Percentiles rank a stretch among this genome's conserved stretches.
phyloP scores from a whole-genome alignment of 441 rosid species.

The Arabidopsis hybrid region DNA sequence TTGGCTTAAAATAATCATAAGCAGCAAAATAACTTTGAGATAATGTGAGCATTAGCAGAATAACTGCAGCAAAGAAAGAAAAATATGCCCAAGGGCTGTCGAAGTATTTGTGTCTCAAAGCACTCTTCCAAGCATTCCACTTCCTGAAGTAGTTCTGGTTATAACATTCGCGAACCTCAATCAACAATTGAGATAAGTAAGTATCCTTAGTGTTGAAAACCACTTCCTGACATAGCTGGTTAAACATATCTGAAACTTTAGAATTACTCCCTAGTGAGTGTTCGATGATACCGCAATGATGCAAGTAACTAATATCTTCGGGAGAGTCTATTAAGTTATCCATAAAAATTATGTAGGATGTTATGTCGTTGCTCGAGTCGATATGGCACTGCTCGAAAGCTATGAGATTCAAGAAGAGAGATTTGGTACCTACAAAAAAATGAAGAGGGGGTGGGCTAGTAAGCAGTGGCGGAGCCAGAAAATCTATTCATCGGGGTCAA shows the following conservation, averaged over 20 bases:
- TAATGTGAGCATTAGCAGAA: conserved; percentile 64
- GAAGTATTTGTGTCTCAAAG: conserved; percentile 69
- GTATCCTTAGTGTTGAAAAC: too few species aligned
- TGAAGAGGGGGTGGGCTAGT: too few species aligned
- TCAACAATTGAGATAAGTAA: too few species aligned
- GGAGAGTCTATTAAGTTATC: conserved; percentile 61
- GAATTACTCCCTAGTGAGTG: conserved; percentile 36
- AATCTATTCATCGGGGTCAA: too few species aligned
- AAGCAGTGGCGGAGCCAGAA: too few species aligned
- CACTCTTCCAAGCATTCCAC: conserved; percentile 75
- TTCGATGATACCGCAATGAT: conserved; percentile 64
- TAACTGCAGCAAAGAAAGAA: conserved; percentile 70
- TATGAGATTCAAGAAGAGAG: too few species aligned
- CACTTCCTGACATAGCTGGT: conserved; percentile 38
- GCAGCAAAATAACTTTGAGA: conserved; percentile 71
- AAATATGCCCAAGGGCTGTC: conserved; percentile 77
- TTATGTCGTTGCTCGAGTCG: background rate
- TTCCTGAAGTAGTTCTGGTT: background rate
- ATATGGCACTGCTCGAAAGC: background rate
- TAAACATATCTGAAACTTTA: conserved; percentile 76
- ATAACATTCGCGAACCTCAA: too few species aligned
- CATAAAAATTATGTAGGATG: background rate
- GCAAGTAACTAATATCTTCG: conserved; percentile 66
- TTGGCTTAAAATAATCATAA: conserved; percentile 62
- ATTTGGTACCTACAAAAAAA: too few species aligned